Base-by-base conservation (phyloP, 1,139 yeast genomes). In the Saccharomyces hybrid region DNA sequence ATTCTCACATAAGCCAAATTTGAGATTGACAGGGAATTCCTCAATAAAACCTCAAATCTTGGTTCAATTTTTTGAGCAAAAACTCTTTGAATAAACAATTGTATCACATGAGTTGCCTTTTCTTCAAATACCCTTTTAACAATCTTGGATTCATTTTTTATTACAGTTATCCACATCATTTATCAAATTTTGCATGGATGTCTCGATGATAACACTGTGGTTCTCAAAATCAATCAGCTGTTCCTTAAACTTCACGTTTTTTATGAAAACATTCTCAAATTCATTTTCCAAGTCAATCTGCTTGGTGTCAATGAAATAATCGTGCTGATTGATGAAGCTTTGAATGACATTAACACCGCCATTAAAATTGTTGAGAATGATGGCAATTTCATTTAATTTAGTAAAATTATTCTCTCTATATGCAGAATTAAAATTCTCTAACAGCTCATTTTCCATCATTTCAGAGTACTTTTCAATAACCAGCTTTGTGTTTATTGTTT, bases 261-360 rank as follows among this genome's bases (percentile, higher is more conserved):
- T 38, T 38, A 38, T 38, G 44, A 38, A 38, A 5, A 38, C 44
- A 20, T 38, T 38, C 16, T 38, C 44, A 54, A 76, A 69, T 1
- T 68, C 66, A 31, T 71, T 71, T 46, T 64, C 65, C 6, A 69
- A 59, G n/a, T 64, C 47, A 16, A 71, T 68, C n/a, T 59, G 54
- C 32, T 69, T 71, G 46, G 79, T 80, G 54, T 81, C 79, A 53
- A 80, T 72, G 66, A 88, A 84, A 57, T 86, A 81, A 56, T 84
- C 88, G 67, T 87, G 90, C 65, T 87, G 90, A 65, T 83, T 84
- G 47, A 90, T 89, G 71, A 88, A 91, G 52, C 87, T 81, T 66
- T 85, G 90, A 13, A 89, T 85, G 11, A 90, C 95, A 56, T 85
- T 84, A 4, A 82, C 77, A 8, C 97, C 97, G 9, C 91, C 95